Conservation (phyloP, 176 grass and related monocot species). For the Hsuehochloa calcarea region DNA sequence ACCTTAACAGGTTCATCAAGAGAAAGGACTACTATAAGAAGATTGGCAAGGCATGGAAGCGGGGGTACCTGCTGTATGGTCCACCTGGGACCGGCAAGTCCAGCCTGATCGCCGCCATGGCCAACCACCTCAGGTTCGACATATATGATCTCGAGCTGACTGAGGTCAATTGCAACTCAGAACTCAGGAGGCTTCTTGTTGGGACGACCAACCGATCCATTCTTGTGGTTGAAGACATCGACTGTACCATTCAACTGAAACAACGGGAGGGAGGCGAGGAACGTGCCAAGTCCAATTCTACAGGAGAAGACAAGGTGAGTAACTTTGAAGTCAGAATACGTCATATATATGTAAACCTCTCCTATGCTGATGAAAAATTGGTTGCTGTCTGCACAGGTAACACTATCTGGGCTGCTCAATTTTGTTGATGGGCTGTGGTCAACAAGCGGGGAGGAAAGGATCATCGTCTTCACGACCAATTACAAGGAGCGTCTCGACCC, state of each 20-base stretch:
- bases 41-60: slow-evolving; percentile 90
- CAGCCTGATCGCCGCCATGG: slow-evolving; percentile 92
- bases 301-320: slow-evolving; percentile 40
- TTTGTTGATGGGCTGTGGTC: slow-evolving; percentile 89
- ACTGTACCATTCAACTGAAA: slow-evolving; percentile 60
- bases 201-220: slow-evolving; percentile 61
- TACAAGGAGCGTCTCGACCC: slow-evolving; percentile 83
- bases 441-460: slow-evolving; percentile 68
- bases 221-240: slow-evolving; percentile 86
- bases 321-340: slow-evolving; percentile 10
- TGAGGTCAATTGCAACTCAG: slow-evolving; percentile 50
- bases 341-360: neutral
- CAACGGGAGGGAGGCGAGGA: slow-evolving; percentile 41
- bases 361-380: slow-evolving; percentile 12
- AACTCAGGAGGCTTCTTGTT: slow-evolving; percentile 61
- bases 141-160: slow-evolving; percentile 87
- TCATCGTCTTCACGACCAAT: slow-evolving; percentile 90
- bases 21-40: slow-evolving; percentile 86
- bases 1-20: slow-evolving; percentile 61
- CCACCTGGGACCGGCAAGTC: slow-evolving; percentile 94
- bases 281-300: slow-evolving; percentile 23
- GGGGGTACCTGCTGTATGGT: slow-evolving; percentile 79
- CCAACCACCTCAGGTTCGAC: slow-evolving; percentile 77
- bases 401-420: slow-evolving; percentile 75
- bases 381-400: slow-evolving; percentile 43